Conservation (phyloP, 1,284 basidiomycete genomes). For the Leccinum holopus region DNA sequence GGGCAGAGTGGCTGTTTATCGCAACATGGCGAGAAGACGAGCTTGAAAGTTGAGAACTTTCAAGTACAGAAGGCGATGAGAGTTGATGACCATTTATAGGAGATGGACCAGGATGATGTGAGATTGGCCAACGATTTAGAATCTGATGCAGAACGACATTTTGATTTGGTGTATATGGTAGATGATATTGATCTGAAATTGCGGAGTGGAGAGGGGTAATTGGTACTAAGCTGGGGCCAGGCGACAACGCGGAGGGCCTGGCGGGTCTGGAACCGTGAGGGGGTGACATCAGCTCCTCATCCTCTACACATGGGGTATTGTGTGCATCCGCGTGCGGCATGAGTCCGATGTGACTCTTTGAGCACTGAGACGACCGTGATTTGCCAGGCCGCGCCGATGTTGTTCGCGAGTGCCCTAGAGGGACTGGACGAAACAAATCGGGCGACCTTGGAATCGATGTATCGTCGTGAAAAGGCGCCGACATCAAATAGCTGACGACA, state of each 20-base stretch:
- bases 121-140: slow-evolving; percentile 37
- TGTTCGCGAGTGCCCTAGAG: slow-evolving; percentile 29
- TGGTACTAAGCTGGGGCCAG: slow-evolving; percentile 27
- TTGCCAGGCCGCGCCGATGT: slow-evolving; percentile 27
- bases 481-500: slow-evolving; percentile 21
- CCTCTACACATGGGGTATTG: slow-evolving; percentile 27
- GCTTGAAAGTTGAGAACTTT: slow-evolving; percentile 43
- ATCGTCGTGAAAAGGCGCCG: slow-evolving; percentile 10
- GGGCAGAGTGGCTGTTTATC: slow-evolving; percentile 39
- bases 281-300: slow-evolving; percentile 37
- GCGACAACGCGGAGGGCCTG: slow-evolving; percentile 43
- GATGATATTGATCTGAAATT: slow-evolving; percentile 38
- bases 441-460: slow-evolving; percentile 29
- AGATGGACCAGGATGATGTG: slow-evolving; percentile 33
- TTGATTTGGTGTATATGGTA: slow-evolving; percentile 32
- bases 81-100: slow-evolving; percentile 33
- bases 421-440: slow-evolving; percentile 36
- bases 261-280: slow-evolving; percentile 43
- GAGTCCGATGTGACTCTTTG: slow-evolving; percentile 22
- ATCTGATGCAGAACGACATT: slow-evolving; percentile 33
- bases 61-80: slow-evolving; percentile 34
- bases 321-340: slow-evolving; percentile 20
- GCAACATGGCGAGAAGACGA: slow-evolving; percentile 44
- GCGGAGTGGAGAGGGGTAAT: slow-evolving; percentile 36
- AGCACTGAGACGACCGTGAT: slow-evolving; percentile 23